Conservation (phyloP, 164 flowering plant species). For the Platanus orientalis region DNA sequence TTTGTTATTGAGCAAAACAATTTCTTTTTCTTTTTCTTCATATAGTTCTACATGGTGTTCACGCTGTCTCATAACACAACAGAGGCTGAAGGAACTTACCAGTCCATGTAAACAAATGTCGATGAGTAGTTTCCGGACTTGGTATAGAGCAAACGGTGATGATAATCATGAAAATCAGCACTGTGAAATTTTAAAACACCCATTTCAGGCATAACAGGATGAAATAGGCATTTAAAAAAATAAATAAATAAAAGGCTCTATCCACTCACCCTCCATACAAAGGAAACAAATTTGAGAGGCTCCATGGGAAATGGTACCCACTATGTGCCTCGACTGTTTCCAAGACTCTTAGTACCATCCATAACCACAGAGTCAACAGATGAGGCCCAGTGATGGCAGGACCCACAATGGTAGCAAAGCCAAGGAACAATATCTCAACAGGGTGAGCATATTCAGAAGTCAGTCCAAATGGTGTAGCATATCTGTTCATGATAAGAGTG, state of each 20-base stretch:
- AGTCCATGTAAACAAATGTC: conserved; percentile 92
- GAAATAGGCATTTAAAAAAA: too few species aligned
- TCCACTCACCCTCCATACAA: conserved; percentile 85
- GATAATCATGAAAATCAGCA: conserved; percentile 97
- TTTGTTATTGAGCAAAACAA: too few species aligned
- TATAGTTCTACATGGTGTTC: too few species aligned
- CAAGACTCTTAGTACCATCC: conserved; percentile 92
- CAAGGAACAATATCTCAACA: conserved; percentile 94
- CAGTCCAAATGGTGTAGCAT: conserved; percentile 98
- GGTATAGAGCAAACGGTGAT: conserved; percentile 93
- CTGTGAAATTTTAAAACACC: conserved; percentile 33
- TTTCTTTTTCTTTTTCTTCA: too few species aligned
- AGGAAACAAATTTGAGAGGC: conserved; percentile 84
- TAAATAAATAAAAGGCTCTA: neutral
- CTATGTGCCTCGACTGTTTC: conserved; percentile 99
- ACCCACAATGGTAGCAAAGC: conserved; percentile 95
- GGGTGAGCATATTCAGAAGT: conserved; percentile 99
- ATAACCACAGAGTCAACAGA: conserved; percentile 85
- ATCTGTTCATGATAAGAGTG: conserved; percentile 37
- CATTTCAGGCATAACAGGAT: conserved; percentile 5
- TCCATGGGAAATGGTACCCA: conserved; percentile 99
- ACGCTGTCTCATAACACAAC: too few species aligned
- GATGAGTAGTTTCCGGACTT: conserved; percentile 97
- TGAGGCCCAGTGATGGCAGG: conserved; percentile 99
- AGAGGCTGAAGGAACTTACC: conserved; percentile 44